Conservation (phyloP, 2,329 filamentous ascomycete species). For the Sporothrix humicola region DNA sequence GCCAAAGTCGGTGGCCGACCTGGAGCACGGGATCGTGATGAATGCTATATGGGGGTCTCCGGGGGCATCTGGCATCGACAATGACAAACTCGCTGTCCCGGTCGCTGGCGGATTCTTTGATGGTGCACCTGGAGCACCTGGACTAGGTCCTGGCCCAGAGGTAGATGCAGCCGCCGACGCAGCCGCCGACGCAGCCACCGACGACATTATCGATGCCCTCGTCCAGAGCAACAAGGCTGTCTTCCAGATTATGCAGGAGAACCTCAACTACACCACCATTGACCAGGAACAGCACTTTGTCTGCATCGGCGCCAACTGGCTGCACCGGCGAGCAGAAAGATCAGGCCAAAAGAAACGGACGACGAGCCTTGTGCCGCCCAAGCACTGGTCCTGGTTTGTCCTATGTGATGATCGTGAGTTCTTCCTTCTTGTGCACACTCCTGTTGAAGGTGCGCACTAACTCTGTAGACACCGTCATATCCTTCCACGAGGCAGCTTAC, state of each 20-base stretch:
- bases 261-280: conserved; percentile 77
- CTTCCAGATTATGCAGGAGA: conserved; percentile 65
- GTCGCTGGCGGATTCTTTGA: background rate
- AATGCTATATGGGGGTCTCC: background rate
- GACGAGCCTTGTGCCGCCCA: conserved; percentile 49
- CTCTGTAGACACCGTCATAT: conserved; percentile 66
- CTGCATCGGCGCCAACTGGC: conserved; percentile 74
- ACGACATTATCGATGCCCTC: conserved; percentile 4
- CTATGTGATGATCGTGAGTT: conserved; percentile 65
- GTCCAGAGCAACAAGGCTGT: conserved; percentile 45
- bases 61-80: background rate
- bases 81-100: background rate
- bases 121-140: conserved; percentile 10
- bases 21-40: conserved; percentile 25
- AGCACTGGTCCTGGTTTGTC: conserved; percentile 72
- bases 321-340: conserved; percentile 48
- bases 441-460: conserved; percentile 30
- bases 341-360: conserved; percentile 38
- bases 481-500: conserved; percentile 66
- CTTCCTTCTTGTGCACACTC: background rate
- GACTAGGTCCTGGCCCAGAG: too few relatives aligned
- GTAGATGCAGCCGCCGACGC: too few relatives aligned
- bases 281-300: conserved; percentile 71
- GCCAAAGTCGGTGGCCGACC: background rate
- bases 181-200: too few relatives aligned